phyloP scores from a whole-genome alignment of 768 basidiomycete species.

The Trametes sanguinea region DNA sequence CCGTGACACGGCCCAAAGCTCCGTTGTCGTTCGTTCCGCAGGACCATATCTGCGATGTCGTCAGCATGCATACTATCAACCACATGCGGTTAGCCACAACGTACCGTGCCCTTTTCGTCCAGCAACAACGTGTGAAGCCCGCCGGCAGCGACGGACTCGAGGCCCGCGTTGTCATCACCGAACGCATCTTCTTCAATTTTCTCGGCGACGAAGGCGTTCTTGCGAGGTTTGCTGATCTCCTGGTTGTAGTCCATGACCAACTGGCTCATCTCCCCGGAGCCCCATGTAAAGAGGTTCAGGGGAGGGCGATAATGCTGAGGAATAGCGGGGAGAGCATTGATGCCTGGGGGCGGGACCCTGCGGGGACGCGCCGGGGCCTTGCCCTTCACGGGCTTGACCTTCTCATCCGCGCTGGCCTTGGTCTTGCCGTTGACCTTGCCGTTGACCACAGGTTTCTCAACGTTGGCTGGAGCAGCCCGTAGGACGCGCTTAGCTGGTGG shows the following conservation, averaged over 20 bases:
- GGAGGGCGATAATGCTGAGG: conserved; percentile 62
- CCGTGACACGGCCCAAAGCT: conserved; percentile 79
- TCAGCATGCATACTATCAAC: not conserved
- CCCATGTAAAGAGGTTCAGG: conserved; percentile 81
- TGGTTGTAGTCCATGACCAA: conserved; percentile 79
- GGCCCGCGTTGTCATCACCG: conserved; percentile 71
- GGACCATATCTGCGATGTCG: conserved; percentile 65
- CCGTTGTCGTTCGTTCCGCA: conserved; percentile 90
- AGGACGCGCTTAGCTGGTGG: conserved; percentile 21
- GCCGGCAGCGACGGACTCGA: conserved; percentile 79
- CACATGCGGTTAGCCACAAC: conserved; percentile 35
- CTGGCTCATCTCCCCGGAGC: conserved; percentile 93
- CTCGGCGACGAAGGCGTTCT: conserved; percentile 75
- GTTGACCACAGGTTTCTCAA: conserved; percentile 11
- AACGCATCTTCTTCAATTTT: conserved; percentile 72
- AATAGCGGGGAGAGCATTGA: conserved; percentile 65
- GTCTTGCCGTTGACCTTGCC: conserved; percentile 13
- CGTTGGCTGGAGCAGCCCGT: conserved; percentile 19
- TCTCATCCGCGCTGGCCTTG: conserved; percentile 17
- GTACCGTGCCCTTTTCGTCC: conserved; percentile 86
- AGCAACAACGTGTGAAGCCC: conserved; percentile 89
- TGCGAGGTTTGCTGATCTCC: conserved; percentile 75
- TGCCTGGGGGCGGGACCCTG: conserved; percentile 10
- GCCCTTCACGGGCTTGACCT: conserved; percentile 17
- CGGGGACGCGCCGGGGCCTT: conserved; percentile 16